phyloP scores from a whole-genome alignment of 2,329 filamentous ascomycete genomes.

The Ophiostoma sp. region DNA sequence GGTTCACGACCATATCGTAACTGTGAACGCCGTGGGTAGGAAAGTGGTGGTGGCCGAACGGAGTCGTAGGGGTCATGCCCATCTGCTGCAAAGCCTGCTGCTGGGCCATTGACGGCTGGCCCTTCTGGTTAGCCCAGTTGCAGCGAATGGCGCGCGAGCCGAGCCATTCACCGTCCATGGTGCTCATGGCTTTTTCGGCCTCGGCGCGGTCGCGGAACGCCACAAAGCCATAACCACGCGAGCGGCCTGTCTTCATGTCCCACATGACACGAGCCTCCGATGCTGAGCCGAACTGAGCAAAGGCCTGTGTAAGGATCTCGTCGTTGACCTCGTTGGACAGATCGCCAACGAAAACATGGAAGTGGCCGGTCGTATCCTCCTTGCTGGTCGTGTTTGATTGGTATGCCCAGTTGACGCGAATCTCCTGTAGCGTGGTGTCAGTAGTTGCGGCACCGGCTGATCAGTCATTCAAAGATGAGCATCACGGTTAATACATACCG shows the following conservation, averaged over 20 bases:
- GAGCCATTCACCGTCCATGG: conserved; percentile 99
- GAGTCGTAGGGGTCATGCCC: conserved; percentile 96
- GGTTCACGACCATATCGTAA: conserved; percentile 92
- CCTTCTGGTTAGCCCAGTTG: conserved; percentile 99
- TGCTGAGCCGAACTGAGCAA: conserved; percentile 90
- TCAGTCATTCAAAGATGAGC: not conserved
- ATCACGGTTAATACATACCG: conserved; percentile 53
- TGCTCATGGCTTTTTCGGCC: conserved; percentile 90
- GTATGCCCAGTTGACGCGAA: conserved; percentile 98
- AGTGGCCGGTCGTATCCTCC: conserved; percentile 96
- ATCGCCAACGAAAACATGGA: conserved; percentile 98
- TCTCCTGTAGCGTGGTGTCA: conserved; percentile 60
- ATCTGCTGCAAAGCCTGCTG: conserved; percentile 95
- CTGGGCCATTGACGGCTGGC: conserved; percentile 97
- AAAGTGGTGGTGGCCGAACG: conserved; percentile 96
- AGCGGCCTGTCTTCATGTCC: conserved; percentile 99
- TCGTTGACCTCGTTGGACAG: conserved; percentile 98
- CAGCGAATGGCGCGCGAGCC: conserved; percentile 96
- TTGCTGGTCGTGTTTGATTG: conserved; percentile 92
- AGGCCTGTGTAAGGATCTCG: conserved; percentile 86
- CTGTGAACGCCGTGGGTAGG: conserved; percentile 94
- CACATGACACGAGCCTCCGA: conserved; percentile 99
- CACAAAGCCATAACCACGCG: conserved; percentile 95
- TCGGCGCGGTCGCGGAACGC: conserved; percentile 91
- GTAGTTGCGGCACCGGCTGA: not conserved